phyloP scores from a whole-genome alignment of 140 eudicot species.

The Stevia rebaudiana region DNA sequence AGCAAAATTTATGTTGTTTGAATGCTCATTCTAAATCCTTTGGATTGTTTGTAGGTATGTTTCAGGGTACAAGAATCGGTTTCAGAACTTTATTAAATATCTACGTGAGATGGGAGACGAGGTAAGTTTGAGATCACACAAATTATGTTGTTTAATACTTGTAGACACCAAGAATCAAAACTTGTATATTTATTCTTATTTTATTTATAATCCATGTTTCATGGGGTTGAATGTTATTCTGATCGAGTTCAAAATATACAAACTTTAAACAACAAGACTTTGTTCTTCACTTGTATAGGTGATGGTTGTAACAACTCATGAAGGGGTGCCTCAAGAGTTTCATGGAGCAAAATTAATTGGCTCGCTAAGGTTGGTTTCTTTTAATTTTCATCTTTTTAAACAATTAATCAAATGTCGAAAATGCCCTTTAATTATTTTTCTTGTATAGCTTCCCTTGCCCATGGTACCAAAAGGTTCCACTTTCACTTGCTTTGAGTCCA shows the following conservation, averaged over 20 bases:
- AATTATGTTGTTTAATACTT: neutral
- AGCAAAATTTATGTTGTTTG: neutral
- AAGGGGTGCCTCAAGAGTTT: conserved; percentile 96
- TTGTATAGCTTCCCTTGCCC: conserved; percentile 87
- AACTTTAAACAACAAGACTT: neutral
- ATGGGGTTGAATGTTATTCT: conserved; percentile 2
- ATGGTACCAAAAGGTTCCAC: conserved; percentile 96
- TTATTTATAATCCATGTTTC: neutral
- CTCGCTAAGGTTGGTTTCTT: conserved; percentile 59
- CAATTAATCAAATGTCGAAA: neutral
- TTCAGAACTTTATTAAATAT: conserved; percentile 90
- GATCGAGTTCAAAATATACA: conserved; percentile 3
- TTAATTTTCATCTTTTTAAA: neutral
- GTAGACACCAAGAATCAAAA: neutral
- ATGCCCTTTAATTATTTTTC: conserved; percentile 15
- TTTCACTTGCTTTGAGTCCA: conserved; percentile 94
- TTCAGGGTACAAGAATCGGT: conserved; percentile 92
- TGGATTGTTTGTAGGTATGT: conserved; percentile 64
- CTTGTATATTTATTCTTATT: neutral
- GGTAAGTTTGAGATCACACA: conserved; percentile 39
- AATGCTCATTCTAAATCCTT: neutral
- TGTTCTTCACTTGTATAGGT: conserved; percentile 44
- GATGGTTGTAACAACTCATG: conserved; percentile 96
- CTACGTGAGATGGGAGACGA: conserved; percentile 99
- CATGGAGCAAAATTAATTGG: conserved; percentile 88